Base-by-base conservation (phyloP, 345 rosid genomes). In the Eutrema yunnanense region DNA sequence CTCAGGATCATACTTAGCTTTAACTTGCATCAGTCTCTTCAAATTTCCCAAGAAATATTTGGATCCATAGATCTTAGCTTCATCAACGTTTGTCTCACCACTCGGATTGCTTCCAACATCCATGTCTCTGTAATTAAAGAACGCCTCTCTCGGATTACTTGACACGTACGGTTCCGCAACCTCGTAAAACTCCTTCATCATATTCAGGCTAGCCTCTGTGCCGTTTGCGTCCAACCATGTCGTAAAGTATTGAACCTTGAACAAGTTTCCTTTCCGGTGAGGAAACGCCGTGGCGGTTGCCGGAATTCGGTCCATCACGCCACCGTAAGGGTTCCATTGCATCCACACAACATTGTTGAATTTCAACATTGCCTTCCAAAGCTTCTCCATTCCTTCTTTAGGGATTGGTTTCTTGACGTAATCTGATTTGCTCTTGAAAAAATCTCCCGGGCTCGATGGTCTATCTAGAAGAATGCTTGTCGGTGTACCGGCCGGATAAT, bases 251-350 rank as follows among this genome's bases (percentile, higher is more conserved):
- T 82, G 81, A 9, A 91, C 32, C 77, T 82, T 84, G 61, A 62
- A 87, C 40, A 57, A 89, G 34, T 19, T 84, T 84, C 27, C 89
- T 44, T 90, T 74, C 33, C 93, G 71, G 8, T 91, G 97, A 0
- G 97, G 92, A 16, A 83, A 86, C 1, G 92, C 84, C 2, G 88
- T 76, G 0, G 75, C 84, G 0, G 78, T 26, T 0, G 56, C 12
- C 0, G 84, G 69, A 8, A 88, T 80, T 59, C 82, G 62, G 13
- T 57, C 70, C 92, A 91, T 88, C 77, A 34, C 77, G 2, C 96
- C 92, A 0, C 96, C 95, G 8, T 88, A 88, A 0, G 92, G 78
- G 66, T 83, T 86, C 34, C 81, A 77, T 78, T 81, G 27, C 86
- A 89, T 32, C n/a, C 79, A 65, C 38, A 82, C 78, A 64, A 34